Conservation (phyloP, 2,329 filamentous ascomycete genomes). For the Aspergillus thermomutatus region DNA sequence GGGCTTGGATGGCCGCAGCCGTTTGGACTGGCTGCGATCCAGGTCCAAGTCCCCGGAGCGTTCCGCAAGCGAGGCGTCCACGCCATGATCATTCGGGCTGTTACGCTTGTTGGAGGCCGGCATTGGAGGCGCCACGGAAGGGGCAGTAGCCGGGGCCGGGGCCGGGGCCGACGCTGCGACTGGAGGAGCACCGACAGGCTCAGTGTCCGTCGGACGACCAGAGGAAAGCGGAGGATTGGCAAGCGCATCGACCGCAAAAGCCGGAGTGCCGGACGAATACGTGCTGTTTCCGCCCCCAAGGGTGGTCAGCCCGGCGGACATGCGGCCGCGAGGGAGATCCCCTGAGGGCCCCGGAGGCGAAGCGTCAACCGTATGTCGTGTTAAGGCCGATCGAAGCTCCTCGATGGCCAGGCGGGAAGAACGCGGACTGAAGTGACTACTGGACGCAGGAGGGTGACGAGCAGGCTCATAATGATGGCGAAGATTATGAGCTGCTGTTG, state of each 20-base stretch:
- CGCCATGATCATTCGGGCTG: constrained; percentile 25
- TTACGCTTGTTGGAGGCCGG: constrained; percentile 36
- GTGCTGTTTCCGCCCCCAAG: constrained; percentile 29
- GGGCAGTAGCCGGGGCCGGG: constrained; percentile 14
- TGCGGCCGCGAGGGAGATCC: constrained; percentile 32
- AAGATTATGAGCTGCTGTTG: constrained; percentile 8
- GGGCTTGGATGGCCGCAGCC: constrained; percentile 43
- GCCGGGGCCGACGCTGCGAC: constrained; percentile 15
- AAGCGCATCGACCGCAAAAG: constrained; percentile 13
- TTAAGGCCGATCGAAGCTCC: constrained; percentile 39
- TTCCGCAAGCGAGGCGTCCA: constrained; percentile 19
- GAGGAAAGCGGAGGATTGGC: constrained; percentile 7
- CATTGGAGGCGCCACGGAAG: constrained; percentile 25
- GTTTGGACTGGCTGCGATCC: constrained; percentile 43
- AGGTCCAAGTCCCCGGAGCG: constrained; percentile 18
- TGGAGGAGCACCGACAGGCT: constrained; percentile 12
- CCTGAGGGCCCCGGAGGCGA: constrained; percentile 31
- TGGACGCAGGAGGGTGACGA: constrained; percentile 19
- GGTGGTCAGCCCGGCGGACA: constrained; percentile 33
- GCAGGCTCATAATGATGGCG: constrained; percentile 30
- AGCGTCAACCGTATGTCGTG: constrained; percentile 36
- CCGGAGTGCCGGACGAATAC: constrained; percentile 16
- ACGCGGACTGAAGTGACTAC: constrained; percentile 29
- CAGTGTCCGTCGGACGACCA: constrained; percentile 9
- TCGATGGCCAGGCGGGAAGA: constrained; percentile 38